Evolutionary conservation across 345 rosid species (phyloP).

Genomic region (Pugionium dolabratum): DNA sequence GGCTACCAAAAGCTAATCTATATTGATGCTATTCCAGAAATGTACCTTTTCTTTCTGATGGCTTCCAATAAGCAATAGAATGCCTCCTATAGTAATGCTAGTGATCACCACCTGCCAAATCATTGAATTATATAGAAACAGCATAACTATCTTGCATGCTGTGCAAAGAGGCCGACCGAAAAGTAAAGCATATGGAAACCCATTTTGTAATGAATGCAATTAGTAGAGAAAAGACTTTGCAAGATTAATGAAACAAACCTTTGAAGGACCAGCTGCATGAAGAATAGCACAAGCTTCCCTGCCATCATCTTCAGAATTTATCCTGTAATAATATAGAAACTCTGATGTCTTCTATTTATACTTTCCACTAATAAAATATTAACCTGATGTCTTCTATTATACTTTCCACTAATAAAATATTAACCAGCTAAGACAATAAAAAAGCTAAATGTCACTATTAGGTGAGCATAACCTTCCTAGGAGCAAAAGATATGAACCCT

Average conservation of each 20-base stretch:
- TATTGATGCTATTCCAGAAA: not conserved
- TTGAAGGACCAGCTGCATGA: constrained; percentile 94
- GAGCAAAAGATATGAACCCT: constrained; percentile 10
- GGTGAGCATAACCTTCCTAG: not conserved
- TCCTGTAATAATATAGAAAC: constrained; percentile 48
- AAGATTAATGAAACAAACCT: constrained; percentile 48
- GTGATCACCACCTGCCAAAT: constrained; percentile 86
- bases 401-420: not conserved
- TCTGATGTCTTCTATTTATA: constrained; percentile 1
- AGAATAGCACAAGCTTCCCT: constrained; percentile 85
- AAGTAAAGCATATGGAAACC: not conserved
- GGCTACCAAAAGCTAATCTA: constrained; percentile 2
- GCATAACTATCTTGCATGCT: not conserved
- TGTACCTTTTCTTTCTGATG: constrained; percentile 85
- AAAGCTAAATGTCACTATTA: constrained; percentile 13
- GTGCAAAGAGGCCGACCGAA: not conserved
- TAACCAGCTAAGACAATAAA: not conserved
- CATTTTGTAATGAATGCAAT: not conserved
- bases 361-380: not conserved
- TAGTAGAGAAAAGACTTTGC: not conserved
- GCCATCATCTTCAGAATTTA: constrained; percentile 77
- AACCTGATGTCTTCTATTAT: not conserved
- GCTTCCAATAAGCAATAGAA: constrained; percentile 88
- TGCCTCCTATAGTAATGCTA: constrained; percentile 77
- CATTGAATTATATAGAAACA: constrained; percentile 22